Conservation (phyloP, 2,329 filamentous ascomycete species). For the Thelonectria blattea region DNA sequence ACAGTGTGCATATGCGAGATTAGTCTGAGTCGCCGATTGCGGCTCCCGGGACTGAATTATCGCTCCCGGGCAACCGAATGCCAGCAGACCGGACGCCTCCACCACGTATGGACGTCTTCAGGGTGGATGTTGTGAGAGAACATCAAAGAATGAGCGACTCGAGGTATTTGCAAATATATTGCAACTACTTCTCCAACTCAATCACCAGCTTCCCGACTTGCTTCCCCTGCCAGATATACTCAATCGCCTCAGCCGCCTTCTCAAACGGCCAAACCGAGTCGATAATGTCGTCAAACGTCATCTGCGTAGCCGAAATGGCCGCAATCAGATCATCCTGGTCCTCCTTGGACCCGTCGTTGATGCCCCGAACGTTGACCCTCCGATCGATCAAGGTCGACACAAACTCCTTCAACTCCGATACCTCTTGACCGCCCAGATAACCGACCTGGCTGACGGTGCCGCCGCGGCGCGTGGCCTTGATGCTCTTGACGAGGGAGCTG, state of each 20-base stretch:
- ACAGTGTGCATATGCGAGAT: conserved; percentile 13
- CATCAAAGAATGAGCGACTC: no score
- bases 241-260: conserved; percentile 48
- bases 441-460: conserved; percentile 52
- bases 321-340: conserved; percentile 49
- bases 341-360: conserved; percentile 48
- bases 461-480: conserved; percentile 48
- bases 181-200: background rate
- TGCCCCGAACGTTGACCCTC: conserved; percentile 44
- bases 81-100: no score
- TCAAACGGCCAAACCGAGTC: conserved; percentile 47
- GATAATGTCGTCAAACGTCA: conserved; percentile 46
- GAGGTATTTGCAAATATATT: no score
- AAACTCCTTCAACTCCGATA: conserved; percentile 42
- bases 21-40: conserved; percentile 6
- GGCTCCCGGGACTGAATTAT: background rate
- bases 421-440: conserved; percentile 44
- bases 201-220: conserved; percentile 51
- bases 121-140: no score
- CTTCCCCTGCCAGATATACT: conserved; percentile 50
- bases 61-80: background rate
- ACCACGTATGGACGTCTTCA: no score
- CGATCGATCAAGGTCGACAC: conserved; percentile 46
- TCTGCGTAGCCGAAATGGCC: conserved; percentile 43
- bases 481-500: conserved; percentile 45